phyloP scores from a whole-genome alignment of 179 eudicot species.

The Silene vulgaris region DNA sequence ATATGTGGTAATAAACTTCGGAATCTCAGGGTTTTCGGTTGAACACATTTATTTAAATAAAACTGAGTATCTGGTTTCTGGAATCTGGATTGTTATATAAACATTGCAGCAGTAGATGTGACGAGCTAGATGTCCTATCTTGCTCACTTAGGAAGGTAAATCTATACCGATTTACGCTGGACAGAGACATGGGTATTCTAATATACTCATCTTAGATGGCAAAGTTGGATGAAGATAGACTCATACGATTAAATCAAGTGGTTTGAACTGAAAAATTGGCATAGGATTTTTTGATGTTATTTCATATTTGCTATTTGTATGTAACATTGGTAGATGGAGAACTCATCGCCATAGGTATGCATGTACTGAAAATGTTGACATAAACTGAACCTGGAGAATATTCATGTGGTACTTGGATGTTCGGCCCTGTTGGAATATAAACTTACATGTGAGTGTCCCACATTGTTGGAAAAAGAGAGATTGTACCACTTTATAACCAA shows the following conservation, averaged over 20 bases:
- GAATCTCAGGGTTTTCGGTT: not conserved
- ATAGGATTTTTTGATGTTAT: not conserved
- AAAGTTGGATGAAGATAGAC: no score
- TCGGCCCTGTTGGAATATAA: no score
- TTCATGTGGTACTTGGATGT: no score
- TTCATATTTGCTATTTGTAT: not conserved
- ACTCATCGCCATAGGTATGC: no score
- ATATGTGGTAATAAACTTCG: not conserved
- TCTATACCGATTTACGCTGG: not conserved
- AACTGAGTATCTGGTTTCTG: no score
- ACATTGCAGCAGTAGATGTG: not conserved
- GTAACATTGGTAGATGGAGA: not conserved
- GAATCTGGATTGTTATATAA: no score
- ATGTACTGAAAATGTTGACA: no score
- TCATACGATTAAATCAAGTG: not conserved
- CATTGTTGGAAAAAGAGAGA: no score
- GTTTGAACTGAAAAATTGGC: not conserved
- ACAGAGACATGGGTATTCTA: no score
- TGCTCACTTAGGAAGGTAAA: not conserved
- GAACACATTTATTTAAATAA: not conserved
- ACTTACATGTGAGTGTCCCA: not conserved
- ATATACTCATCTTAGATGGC: not conserved
- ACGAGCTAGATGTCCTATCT: not conserved
- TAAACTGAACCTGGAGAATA: no score
- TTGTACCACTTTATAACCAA: no score